These are phyloP conservation scores for Rugosomyces carneus DNA, from an alignment of 1,284 basidiomycete species.

Conservation along the genomic window DNA sequence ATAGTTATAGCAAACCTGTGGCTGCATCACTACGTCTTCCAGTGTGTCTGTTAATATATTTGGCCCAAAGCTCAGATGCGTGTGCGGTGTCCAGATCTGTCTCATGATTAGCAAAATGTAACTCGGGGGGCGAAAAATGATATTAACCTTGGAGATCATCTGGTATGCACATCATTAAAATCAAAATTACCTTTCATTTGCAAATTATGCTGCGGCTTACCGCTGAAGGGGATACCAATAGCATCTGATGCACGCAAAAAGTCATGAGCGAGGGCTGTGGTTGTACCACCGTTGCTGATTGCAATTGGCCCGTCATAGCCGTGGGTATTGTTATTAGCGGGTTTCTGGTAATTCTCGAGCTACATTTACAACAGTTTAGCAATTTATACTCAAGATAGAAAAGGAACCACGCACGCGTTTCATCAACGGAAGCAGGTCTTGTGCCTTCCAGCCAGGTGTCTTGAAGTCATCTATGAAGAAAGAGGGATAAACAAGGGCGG, in stretches of 20 bases:
- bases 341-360: slow-evolving; percentile 74
- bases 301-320: slow-evolving; percentile 69
- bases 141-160: slow-evolving; percentile 56
- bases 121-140: background rate
- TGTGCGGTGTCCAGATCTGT: slow-evolving; percentile 55
- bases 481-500: background rate
- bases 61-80: slow-evolving; percentile 68
- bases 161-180: slow-evolving; percentile 18
- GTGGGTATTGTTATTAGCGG: slow-evolving; percentile 49
- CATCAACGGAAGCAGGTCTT: slow-evolving; percentile 67
- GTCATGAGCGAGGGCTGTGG: slow-evolving; percentile 59
- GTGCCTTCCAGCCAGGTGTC: slow-evolving; percentile 58
- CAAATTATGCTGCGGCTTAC: slow-evolving; percentile 29
- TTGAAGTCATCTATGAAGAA: slow-evolving; percentile 61
- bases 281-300: slow-evolving; percentile 60
- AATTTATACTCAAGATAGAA: background rate
- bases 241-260: slow-evolving; percentile 61
- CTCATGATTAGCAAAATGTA: slow-evolving; percentile 1
- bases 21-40: slow-evolving; percentile 67
- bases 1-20: slow-evolving; percentile 38
- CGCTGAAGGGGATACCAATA: slow-evolving; percentile 60
- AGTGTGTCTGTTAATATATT: slow-evolving; percentile 71
- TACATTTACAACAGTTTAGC: slow-evolving; percentile 19
- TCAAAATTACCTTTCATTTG: background rate
- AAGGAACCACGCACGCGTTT: slow-evolving; percentile 37